A percentile compares a stretch with the other conserved stretches of the same genome.
Conservation (phyloP, 208 protist genomes). For the Kentomonas sorsogonicus region DNA sequence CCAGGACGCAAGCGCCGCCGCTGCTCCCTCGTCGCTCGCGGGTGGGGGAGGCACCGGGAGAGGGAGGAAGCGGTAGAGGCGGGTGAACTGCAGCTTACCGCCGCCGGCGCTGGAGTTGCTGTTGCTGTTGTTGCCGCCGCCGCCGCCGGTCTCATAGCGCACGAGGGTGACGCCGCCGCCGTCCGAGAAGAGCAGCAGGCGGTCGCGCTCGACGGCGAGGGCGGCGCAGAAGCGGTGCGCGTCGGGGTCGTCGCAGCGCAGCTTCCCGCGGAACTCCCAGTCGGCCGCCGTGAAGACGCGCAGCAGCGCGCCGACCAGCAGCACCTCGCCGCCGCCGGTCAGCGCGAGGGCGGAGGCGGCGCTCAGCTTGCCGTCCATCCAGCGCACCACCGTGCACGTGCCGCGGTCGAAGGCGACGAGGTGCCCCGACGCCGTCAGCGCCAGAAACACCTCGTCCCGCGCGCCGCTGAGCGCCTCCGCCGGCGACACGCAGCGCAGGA, state of each 20-base stretch:
- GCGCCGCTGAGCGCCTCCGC: slow-evolving; percentile 7
- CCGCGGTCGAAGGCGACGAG: slow-evolving; percentile 57
- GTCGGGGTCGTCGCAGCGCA: slow-evolving; percentile 20
- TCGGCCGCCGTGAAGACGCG: slow-evolving; percentile 52
- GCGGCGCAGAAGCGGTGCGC: slow-evolving; percentile 18
- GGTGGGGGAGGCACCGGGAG: too few relatives aligned
- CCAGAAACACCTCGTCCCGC: slow-evolving; percentile 30
- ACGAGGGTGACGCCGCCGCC: slow-evolving; percentile 13
- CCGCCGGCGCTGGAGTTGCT: neutral
- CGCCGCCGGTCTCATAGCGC: too few relatives aligned
- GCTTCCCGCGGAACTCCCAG: slow-evolving; percentile 79
- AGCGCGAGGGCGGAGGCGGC: slow-evolving; percentile 28
- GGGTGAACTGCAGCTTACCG: slow-evolving; percentile 5
- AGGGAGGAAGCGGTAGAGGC: slow-evolving; percentile 13
- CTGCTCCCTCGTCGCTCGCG: too few relatives aligned
- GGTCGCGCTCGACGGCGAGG: slow-evolving; percentile 4
- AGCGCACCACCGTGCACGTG: slow-evolving; percentile 58
- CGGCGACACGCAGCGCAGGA: slow-evolving; percentile 32
- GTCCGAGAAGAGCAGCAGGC: slow-evolving; percentile 23
- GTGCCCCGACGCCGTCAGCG: slow-evolving; percentile 52
- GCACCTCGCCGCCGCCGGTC: slow-evolving; percentile 21
- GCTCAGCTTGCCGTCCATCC: slow-evolving; percentile 86
- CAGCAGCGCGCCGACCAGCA: slow-evolving; percentile 49
- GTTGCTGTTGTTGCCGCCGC: too few relatives aligned
- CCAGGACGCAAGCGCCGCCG: too few relatives aligned